These are phyloP conservation scores for Cystofilobasidium macerans DNA, from an alignment of 768 basidiomycete species.

Conservation along the genomic window DNA sequence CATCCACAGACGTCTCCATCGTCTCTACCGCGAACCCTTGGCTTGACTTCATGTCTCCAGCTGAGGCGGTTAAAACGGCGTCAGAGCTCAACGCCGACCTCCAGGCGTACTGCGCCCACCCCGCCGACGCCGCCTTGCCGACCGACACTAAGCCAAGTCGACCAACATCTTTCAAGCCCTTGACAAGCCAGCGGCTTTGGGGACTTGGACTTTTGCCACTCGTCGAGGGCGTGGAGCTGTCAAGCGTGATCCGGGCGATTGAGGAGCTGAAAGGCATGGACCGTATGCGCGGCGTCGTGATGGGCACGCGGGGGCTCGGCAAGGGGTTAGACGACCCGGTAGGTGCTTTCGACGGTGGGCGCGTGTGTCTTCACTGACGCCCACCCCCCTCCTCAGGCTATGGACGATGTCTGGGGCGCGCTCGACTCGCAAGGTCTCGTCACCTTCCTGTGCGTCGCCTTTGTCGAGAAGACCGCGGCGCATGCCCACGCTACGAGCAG, in stretches of 20 bases:
- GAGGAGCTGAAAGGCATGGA: conserved; percentile 54
- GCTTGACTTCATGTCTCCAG: conserved; percentile 70
- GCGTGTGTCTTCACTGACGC: no score
- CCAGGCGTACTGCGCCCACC: conserved; percentile 63
- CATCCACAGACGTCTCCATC: conserved; percentile 15
- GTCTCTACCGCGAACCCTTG: conserved; percentile 61
- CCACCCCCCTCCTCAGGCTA: conserved; percentile 24
- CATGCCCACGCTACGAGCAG: no score
- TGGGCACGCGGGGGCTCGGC: conserved; percentile 69
- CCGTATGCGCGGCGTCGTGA: conserved; percentile 64
- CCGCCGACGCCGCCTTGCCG: conserved; percentile 41
- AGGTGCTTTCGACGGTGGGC: no score
- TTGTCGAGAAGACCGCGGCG: no score
- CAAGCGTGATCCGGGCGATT: conserved; percentile 53
- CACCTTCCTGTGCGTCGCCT: conserved; percentile 52
- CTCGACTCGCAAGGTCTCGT: conserved; percentile 59
- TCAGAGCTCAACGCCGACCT: conserved; percentile 63
- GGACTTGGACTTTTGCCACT: conserved; percentile 77
- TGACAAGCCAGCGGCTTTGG: conserved; percentile 54
- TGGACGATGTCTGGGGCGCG: conserved; percentile 74
- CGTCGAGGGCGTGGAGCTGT: conserved; percentile 52
- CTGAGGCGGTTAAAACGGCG: conserved; percentile 57
- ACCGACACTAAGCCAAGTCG: conserved; percentile 27
- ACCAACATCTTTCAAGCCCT: conserved; percentile 26
- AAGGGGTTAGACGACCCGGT: conserved; percentile 67